Percentiles rank a stretch among this genome's conserved stretches.
phyloP scores from a whole-genome alignment of 2,329 filamentous ascomycete species.

The Sphaerulina musiva region DNA sequence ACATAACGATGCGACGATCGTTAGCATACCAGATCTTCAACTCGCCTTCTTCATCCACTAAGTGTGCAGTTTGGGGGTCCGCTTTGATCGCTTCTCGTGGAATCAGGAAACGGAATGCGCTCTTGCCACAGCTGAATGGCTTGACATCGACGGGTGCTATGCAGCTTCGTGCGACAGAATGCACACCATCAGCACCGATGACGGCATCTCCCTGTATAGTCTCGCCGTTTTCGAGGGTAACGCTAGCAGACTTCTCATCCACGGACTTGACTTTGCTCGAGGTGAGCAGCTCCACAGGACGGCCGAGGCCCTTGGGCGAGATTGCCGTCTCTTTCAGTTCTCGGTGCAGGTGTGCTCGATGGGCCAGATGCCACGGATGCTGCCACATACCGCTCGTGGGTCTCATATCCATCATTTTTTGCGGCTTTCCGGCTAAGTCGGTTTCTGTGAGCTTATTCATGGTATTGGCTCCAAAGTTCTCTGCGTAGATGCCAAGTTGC shows the following conservation, averaged over 20 bases:
- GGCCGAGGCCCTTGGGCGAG: conserved; percentile 21
- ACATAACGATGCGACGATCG: conserved; percentile 44
- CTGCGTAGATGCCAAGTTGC: conserved; percentile 29
- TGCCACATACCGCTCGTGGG: conserved; percentile 44
- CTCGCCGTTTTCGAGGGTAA: conserved; percentile 27
- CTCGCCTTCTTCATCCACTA: conserved; percentile 32
- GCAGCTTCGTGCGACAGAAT: conserved; percentile 22
- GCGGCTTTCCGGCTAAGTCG: conserved; percentile 1
- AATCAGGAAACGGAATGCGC: conserved; percentile 53
- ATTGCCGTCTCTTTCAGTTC: conserved; percentile 25
- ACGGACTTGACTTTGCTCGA: conserved; percentile 23
- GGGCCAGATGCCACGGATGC: conserved; percentile 30
- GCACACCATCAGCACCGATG: conserved; percentile 32
- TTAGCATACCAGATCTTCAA: conserved; percentile 41
- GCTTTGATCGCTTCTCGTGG: conserved; percentile 39
- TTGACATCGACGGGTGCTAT: conserved; percentile 22
- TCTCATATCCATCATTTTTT: conserved; percentile 35
- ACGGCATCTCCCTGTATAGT: conserved; percentile 27
- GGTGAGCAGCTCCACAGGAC: conserved; percentile 23
- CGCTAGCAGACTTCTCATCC: conserved; percentile 21
- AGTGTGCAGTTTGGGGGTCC: conserved; percentile 37
- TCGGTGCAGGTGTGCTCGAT: conserved; percentile 30
- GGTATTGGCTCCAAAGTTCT: conserved; percentile 13
- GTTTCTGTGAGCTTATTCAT: conserved; percentile 10
- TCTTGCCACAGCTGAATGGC: conserved; percentile 43